Evolutionary conservation across 352 stramenopile species (phyloP), one percentile per base, ranked within the genome.

Genomic region (Phytophthora capsici): DNA sequence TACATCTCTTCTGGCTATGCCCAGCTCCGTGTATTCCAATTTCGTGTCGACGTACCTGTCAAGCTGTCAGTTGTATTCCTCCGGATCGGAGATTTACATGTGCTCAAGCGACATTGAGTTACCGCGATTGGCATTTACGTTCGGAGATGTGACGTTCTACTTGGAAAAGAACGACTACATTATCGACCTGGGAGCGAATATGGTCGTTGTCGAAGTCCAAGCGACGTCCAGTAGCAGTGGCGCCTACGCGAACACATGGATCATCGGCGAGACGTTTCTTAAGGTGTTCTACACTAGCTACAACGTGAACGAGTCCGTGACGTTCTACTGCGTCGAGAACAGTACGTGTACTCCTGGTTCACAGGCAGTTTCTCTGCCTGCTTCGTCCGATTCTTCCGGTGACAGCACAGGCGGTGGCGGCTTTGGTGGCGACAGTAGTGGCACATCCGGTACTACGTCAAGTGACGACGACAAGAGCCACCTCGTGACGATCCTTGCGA

Each of bases 211-310:
- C 3, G 74, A 86, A 46, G 48, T 86, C 19, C 77, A 84, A 57
- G 43, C 78, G 1, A 77, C 70, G 30, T 79, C 71, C 6, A 69
- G 54, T 17, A 71, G 40, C 34, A 77, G 74, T 30, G 49, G 56
- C 2, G 46, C 69, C 22, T 77, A 84, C 41, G 66, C 58, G 13
- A 73, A 93, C 63, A 84, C 69, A 12, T 94, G 86, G 86, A 88
- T 94, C 58, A 64, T 94, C 8, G 84, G 86, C n/a, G 82, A 84
- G 34, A 92, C 86, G 14, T 91, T 94, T 46, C 57, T 94, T 13
- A 90, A 91, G 57, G 53, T 75, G 2, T 94, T 87, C 57, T 94
- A 92, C 66, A 84, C 83, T 6, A 66, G 61, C 20, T 94, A 86
- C 62, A 75, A 78, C n/a, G 80, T 90, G 16, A 83, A 86, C 66